Conservation (phyloP, 75 land plant genomes). For the Picea glauca region DNA sequence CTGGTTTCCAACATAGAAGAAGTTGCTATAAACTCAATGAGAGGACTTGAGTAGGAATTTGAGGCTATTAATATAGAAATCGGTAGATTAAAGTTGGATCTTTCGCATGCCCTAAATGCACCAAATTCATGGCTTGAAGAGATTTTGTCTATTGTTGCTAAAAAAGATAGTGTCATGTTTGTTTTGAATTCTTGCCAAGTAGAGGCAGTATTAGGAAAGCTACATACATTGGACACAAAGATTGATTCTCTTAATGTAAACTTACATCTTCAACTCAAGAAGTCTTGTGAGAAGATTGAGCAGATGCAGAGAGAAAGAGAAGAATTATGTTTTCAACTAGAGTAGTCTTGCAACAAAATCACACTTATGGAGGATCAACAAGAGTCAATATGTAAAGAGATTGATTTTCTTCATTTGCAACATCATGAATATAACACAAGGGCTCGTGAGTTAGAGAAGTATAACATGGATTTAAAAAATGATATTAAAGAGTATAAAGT, state of each 20-base stretch:
- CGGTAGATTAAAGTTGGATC: constrained; percentile 19
- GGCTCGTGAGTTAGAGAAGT: constrained; percentile 16
- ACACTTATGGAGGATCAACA: constrained; percentile 21
- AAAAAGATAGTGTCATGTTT: constrained; percentile 55
- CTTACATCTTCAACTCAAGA: constrained; percentile 13
- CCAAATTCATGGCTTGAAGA: constrained; percentile 47
- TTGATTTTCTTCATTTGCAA: constrained; percentile 14
- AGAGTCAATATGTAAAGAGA: constrained; percentile 10
- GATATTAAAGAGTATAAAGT: neutral
- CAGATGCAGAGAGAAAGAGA: neutral
- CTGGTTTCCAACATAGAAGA: constrained; percentile 24
- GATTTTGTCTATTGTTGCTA: constrained; percentile 46
- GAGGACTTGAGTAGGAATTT: constrained; percentile 11
- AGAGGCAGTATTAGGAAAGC: constrained; percentile 22
- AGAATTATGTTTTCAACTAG: neutral
- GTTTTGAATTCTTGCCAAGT: constrained; percentile 51
- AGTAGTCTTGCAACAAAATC: constrained; percentile 5
- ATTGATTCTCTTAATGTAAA: constrained; percentile 44
- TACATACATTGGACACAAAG: constrained; percentile 33
- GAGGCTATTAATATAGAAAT: constrained; percentile 17
- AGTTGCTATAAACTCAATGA: constrained; percentile 11
- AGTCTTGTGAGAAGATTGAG: neutral
- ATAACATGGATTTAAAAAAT: neutral
- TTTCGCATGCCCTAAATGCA: constrained; percentile 13
- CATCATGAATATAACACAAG: constrained; percentile 9